Evolutionary conservation across 306 rosid genomes (phyloP).

Genomic region (Vachellia pachyceras): DNA sequence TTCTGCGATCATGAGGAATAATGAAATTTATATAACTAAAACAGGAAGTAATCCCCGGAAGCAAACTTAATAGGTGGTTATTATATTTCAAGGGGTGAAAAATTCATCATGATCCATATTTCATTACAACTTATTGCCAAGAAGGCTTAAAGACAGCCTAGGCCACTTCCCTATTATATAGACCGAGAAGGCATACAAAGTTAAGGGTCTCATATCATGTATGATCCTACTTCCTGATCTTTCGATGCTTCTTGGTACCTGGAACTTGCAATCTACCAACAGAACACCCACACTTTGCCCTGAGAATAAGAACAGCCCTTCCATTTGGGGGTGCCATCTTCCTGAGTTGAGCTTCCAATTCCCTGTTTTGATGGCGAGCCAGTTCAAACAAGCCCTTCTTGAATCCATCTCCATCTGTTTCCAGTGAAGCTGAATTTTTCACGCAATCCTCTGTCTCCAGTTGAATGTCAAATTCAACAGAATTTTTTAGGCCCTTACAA

Average conservation of each 20-base stretch:
- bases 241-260: conserved; percentile 68
- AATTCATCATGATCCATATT: conserved; percentile 53
- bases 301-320: conserved; percentile 79
- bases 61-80: conserved; percentile 46
- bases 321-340: conserved; percentile 97
- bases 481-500: conserved; percentile 83
- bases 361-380: conserved; percentile 86
- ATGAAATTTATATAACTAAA: conserved; percentile 38
- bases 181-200: conserved; percentile 52
- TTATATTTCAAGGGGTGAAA: conserved; percentile 58
- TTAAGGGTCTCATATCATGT: conserved; percentile 15
- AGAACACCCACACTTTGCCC: conserved; percentile 93
- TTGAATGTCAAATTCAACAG: conserved; percentile 89
- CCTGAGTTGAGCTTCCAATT: conserved; percentile 84
- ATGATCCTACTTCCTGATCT: conserved; percentile 74
- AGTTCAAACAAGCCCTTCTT: conserved; percentile 81
- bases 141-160: conserved; percentile 60
- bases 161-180: conserved; percentile 41
- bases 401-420: conserved; percentile 54
- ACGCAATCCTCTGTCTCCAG: conserved; percentile 95
- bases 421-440: conserved; percentile 63
- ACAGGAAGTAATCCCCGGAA: conserved; percentile 33
- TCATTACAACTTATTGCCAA: conserved; percentile 59
- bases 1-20: conserved; percentile 29
- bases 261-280: conserved; percentile 98